phyloP scores from a whole-genome alignment of 2,329 filamentous ascomycete genomes.

The Aphanoascus verrucosus region DNA sequence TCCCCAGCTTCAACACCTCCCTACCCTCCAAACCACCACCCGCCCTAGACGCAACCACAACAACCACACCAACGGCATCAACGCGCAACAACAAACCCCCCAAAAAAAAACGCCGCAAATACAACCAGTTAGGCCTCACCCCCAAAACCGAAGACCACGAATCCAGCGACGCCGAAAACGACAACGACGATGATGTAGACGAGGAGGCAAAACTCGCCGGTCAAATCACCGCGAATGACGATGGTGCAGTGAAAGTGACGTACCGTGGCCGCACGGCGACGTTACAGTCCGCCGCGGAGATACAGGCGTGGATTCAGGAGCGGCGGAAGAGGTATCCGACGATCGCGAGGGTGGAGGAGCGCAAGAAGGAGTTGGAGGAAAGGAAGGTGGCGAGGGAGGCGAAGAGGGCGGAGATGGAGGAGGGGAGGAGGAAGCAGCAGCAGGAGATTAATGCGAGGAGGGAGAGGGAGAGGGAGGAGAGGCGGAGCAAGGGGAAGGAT shows the following conservation, averaged over 20 bases:
- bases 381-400: conserved; percentile 59
- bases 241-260: conserved; percentile 44
- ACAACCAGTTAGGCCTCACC: conserved; percentile 40
- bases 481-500: conserved; percentile 21
- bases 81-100: too few species aligned
- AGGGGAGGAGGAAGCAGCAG: conserved; percentile 17
- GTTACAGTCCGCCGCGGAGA: conserved; percentile 51
- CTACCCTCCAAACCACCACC: conserved; percentile 35
- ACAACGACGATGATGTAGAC: conserved; percentile 37
- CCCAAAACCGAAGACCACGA: conserved; percentile 37
- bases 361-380: conserved; percentile 37
- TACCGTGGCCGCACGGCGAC: conserved; percentile 46
- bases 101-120: conserved; percentile 34
- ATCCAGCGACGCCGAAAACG: conserved; percentile 38
- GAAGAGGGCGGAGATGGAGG: conserved; percentile 36
- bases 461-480: conserved; percentile 20
- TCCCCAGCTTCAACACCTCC: conserved; percentile 37
- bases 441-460: conserved; percentile 32
- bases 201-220: conserved; percentile 36
- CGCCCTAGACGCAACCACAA: conserved; percentile 25
- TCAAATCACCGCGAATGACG: conserved; percentile 18
- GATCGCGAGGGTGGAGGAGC: conserved; percentile 48
- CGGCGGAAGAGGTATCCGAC: conserved; percentile 73
- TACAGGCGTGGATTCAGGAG: conserved; percentile 71
- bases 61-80: too few species aligned